Percentiles rank a stretch among this genome's conserved stretches.
phyloP scores from a whole-genome alignment of 2,329 filamentous ascomycete species.

The Chlorencoelia australis region DNA sequence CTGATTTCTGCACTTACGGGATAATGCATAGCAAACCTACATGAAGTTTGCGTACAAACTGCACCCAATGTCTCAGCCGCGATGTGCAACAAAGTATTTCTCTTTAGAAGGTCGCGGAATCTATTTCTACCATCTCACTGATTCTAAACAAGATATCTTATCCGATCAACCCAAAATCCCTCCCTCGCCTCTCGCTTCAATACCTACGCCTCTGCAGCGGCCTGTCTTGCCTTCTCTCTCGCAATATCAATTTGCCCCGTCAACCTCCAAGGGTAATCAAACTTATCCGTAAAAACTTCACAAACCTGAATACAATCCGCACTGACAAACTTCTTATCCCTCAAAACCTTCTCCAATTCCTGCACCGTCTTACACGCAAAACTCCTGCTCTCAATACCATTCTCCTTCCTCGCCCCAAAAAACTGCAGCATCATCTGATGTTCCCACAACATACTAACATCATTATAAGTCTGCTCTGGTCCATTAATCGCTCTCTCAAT shows the following conservation, averaged over 20 bases:
- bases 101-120: no score
- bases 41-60: no score
- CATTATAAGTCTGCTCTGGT: slow-evolving; percentile 42
- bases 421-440: slow-evolving; percentile 39
- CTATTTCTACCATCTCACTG: no score
- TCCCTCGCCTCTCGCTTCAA: not conserved
- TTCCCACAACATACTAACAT: slow-evolving; percentile 40
- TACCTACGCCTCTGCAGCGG: not conserved
- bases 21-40: no score
- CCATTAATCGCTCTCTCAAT: slow-evolving; percentile 50
- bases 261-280: slow-evolving; percentile 11
- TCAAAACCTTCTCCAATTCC: slow-evolving; percentile 34
- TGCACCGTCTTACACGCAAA: slow-evolving; percentile 34
- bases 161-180: no score
- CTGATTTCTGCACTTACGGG: no score
- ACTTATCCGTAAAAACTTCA: slow-evolving; percentile 10
- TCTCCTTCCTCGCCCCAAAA: slow-evolving; percentile 37
- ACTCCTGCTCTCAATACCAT: slow-evolving; percentile 21
- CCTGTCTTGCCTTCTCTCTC: slow-evolving; percentile 1
- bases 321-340: slow-evolving; percentile 25
- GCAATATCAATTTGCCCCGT: slow-evolving; percentile 5
- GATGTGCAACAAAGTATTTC: no score
- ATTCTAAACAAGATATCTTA: no score
- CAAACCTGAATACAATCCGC: slow-evolving; percentile 14
- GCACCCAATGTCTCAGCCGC: no score